These are phyloP conservation scores for Arthromyces matolae DNA, from an alignment of 768 basidiomycete species.

Conservation along the genomic window DNA sequence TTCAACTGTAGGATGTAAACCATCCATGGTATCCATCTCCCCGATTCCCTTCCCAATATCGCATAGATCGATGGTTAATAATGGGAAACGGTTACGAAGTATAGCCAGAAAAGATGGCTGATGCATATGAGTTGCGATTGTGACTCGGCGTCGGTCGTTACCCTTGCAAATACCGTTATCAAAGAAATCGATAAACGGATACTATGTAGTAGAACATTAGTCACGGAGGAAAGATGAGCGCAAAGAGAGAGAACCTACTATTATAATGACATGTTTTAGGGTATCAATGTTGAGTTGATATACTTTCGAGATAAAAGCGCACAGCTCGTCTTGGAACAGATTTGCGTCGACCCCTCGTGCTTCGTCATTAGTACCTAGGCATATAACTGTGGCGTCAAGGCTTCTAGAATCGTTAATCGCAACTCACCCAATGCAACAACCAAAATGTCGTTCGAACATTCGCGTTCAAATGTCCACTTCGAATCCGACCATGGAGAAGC, in stretches of 20 bases:
- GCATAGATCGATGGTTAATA: neutral
- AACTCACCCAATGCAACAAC: slow-evolving; percentile 6
- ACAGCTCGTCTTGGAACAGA: neutral
- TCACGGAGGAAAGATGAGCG: too few relatives aligned
- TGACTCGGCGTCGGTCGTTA: neutral
- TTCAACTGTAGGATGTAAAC: slow-evolving; percentile 8
- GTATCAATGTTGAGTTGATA: neutral
- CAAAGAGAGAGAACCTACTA: neutral
- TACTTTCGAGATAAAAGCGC: slow-evolving; percentile 4
- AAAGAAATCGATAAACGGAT: slow-evolving; percentile 8
- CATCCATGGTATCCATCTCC: slow-evolving; percentile 7
- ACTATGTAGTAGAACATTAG: neutral
- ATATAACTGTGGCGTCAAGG: neutral
- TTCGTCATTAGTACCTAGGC: slow-evolving; percentile 8
- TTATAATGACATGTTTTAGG: slow-evolving; percentile 3
- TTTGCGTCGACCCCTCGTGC: slow-evolving; percentile 1
- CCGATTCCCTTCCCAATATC: neutral
- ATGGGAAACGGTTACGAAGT: neutral
- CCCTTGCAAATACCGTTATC: too few relatives aligned
- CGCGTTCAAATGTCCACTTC: neutral
- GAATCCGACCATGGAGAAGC: slow-evolving; percentile 1
- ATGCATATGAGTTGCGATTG: neutral
- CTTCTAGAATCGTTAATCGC: neutral
- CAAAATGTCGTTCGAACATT: neutral
- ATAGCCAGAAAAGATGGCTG: neutral